Evolutionary conservation across 768 basidiomycete genomes (phyloP).

Genomic region (Russula earlei): DNA sequence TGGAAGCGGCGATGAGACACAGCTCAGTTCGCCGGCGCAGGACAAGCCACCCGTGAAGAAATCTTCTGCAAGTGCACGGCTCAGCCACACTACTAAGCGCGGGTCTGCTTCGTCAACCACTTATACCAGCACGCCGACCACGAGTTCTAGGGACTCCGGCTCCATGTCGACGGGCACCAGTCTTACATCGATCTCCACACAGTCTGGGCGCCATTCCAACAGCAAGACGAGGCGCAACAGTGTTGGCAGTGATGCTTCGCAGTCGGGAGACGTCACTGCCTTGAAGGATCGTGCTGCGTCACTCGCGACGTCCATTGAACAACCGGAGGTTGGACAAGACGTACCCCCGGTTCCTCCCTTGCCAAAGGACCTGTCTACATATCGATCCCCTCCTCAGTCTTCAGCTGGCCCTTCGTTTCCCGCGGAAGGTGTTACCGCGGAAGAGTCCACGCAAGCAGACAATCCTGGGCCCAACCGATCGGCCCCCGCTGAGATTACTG

Average conservation of each 20-base stretch:
- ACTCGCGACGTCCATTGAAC: conserved; percentile 50
- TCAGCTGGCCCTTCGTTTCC: conserved; percentile 44
- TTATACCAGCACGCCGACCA: conserved; percentile 64
- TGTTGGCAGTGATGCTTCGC: conserved; percentile 72
- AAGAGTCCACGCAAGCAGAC: conserved; percentile 30
- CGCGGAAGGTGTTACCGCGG: conserved; percentile 32
- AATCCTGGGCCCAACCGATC: conserved; percentile 41
- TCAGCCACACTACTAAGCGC: conserved; percentile 78
- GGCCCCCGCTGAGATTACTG: conserved; percentile 44
- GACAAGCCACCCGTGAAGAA: conserved; percentile 68
- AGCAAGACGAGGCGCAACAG: conserved; percentile 65
- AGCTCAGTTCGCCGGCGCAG: conserved; percentile 31
- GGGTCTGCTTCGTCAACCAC: conserved; percentile 86
- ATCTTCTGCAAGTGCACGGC: conserved; percentile 44
- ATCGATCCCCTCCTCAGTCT: conserved; percentile 61
- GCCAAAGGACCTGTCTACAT: conserved; percentile 79
- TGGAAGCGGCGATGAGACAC: conserved; percentile 43
- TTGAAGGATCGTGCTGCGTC: conserved; percentile 62
- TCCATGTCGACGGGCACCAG: conserved; percentile 73
- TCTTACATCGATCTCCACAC: conserved; percentile 63
- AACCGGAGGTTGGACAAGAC: conserved; percentile 40
- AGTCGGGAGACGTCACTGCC: conserved; percentile 55
- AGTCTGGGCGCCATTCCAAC: conserved; percentile 64
- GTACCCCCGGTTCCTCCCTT: conserved; percentile 94
- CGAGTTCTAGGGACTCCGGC: conserved; percentile 81